Evolutionary conservation across 148 eudicot genomes (phyloP), one percentile per base, ranked within the genome.

Genomic region (Fagopyrum tataricum): DNA sequence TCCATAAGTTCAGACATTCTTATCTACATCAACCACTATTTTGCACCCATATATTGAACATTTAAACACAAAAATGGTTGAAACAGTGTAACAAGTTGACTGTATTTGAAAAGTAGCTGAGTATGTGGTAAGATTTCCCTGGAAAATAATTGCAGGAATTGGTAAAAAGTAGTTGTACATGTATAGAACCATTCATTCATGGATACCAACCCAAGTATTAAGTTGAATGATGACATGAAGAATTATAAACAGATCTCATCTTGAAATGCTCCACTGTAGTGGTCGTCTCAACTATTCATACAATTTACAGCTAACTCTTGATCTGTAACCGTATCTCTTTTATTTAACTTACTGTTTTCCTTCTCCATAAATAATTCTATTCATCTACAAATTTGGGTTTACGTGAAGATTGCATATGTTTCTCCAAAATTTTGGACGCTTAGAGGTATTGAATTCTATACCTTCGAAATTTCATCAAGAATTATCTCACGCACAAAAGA

Each of bases 401-500:
- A 6, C 11, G 6, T 5, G 31, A 56, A 56, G 12, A 56, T 64
- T 46, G 13, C 49, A 46, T 46, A 13, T 13, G 13, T 46, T 13
- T 46, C 49, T 8, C 10, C 14, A 64, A n/a, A n/a, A 64, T 43
- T 64, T 14, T 37, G 14, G 66, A 59, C 44, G 39, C 7, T n/a
- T 64, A 18, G 18, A 64, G 14, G 69, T 64, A 39, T 64, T 12
- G 41, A 75, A 64, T 71, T 12, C 24, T 79, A 56, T 81, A 90
- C 98, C 97, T 94, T 94, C 0, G 93, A 86, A 48, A 90, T 79
- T 88, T 94, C 97, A 75, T 94, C 89, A 66, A 91, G 87, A 77
- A 94, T 83, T 74, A 94, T 83, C 77, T 91, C 89, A 77, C 93
- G 89, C 71, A 94, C 89, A 75, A 91, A 88, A 18, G 87, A 82